Base-by-base conservation (phyloP, 495 filamentous ascomycete genomes). In the Penicillium canariense region DNA sequence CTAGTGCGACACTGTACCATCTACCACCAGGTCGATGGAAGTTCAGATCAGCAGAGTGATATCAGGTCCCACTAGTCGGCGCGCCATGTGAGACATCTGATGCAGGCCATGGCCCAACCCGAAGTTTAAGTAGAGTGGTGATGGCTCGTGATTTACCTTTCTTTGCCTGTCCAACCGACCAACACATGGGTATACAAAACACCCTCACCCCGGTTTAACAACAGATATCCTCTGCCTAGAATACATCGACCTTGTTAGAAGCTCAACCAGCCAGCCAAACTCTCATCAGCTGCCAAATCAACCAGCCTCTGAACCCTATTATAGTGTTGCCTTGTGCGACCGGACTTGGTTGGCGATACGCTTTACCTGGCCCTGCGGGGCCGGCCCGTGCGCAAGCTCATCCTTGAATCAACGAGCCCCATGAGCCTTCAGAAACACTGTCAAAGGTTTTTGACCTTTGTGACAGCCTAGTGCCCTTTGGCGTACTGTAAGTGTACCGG, bases 271-370 rank as follows among this genome's bases (percentile, higher is more conserved):
- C 54, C 43, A 56, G 59, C 55, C 62, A 62, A 60, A 54, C 31
- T 22, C 22, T 10, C 57, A 55, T 55, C 57, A 62, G 55, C 50
- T 52, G 54, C 64, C 61, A 62, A 61, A 61, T 55, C 47, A 26
- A 56, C 50, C 65, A 60, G 56, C 55, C 51, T 51, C 46, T 32
- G 50, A 64, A 67, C 52, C 63, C 54, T 63, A 63, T 51, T 63
- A 50, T 20, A 63, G 47, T 54, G 31, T 31, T 27, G 11, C 46
- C 45, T 39, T 58, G 53, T 61, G 50, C 56, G 49, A 65, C 54
- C 28, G 39, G 52, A 60, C 58, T 67, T 68, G 69, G 64, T 67
- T 73, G 68, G 70, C 68, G 72, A 75, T 73, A 69, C 67, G 70
- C 68, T 71, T 69, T 55, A 60, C 64, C 66, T 58, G 59, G 52